phyloP scores from a whole-genome alignment of 352 stramenopile genomes.

The Pythium brassicae region DNA sequence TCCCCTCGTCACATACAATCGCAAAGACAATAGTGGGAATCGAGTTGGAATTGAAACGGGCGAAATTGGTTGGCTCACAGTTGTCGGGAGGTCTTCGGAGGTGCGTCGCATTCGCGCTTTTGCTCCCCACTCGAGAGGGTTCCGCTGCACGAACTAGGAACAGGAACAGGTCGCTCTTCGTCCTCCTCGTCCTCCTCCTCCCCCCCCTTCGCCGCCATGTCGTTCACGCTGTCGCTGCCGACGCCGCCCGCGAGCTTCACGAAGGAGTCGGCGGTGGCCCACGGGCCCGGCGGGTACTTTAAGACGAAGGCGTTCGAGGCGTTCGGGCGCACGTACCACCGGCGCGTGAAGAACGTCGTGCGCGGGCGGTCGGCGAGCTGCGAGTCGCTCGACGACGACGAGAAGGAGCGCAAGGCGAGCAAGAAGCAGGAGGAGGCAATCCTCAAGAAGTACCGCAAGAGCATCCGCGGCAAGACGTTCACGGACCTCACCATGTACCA shows the following conservation, averaged over 20 bases:
- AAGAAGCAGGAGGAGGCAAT: constrained; percentile 66
- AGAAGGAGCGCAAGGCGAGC: constrained; percentile 48
- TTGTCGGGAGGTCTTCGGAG: too few relatives aligned
- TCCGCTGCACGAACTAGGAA: too few relatives aligned
- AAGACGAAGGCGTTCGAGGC: constrained; percentile 72
- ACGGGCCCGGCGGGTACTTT: constrained; percentile 71
- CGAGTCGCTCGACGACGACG: constrained; percentile 68
- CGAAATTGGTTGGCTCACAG: too few relatives aligned
- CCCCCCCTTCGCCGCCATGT: constrained; percentile 15
- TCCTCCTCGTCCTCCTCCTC: not conserved
- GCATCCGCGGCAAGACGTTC: constrained; percentile 79
- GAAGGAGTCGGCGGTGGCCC: constrained; percentile 45
- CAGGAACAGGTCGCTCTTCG: too few relatives aligned
- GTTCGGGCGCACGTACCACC: constrained; percentile 64
- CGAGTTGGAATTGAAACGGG: too few relatives aligned
- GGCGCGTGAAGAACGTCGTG: constrained; percentile 68
- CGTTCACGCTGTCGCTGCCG: constrained; percentile 59
- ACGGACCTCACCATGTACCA: constrained; percentile 84
- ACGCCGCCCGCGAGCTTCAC: constrained; percentile 39
- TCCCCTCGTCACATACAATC: too few relatives aligned
- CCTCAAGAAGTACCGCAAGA: constrained; percentile 79
- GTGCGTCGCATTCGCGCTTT: too few relatives aligned
- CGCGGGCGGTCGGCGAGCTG: constrained; percentile 72
- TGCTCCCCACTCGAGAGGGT: too few relatives aligned
- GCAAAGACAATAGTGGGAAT: too few relatives aligned